Evolutionary conservation across 371 early-diverging fungal species (phyloP), one percentile per base, ranked within the genome.

Genomic region (Saksenaea vasiformis): DNA sequence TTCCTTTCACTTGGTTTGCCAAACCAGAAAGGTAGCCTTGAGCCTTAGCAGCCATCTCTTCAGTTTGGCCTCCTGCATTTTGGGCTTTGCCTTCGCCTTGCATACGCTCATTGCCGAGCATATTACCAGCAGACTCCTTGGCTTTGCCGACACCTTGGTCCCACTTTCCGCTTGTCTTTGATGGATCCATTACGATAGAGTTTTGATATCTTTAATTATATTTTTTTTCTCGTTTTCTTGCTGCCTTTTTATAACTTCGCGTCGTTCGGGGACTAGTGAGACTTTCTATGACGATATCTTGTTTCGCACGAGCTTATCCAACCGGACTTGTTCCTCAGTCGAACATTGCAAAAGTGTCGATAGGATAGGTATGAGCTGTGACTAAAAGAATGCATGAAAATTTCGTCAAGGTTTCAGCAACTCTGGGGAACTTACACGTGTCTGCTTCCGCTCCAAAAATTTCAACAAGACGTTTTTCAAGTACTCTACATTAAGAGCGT

Each of bases 361-460:
- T 38, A 77, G 43, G 22, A 77, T 65, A 8, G 77, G 77, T n/a
- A 77, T 56, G 38, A 77, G 44, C 64, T 77, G 71, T 15, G 69
- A 58, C 76, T 76, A 57, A 13, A 56, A 64, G 19, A 56, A 39
- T 19, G 37, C 14, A 26, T 14, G 19, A 56, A 47, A 17, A 17
- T 47, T 53, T 2, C 34, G 14, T 10, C 36, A 24, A 11, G n/a
- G 24, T 55, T 37, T 28, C 39, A 24, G 11, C 27, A 34, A 38
- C 26, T 22, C 41, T 65, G 44, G 24, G 27, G 17, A 58, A 73
- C 77, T 71, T 84, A 83, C 87, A 38, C 90, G 73, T 58, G 82
- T 83, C 26, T 87, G 87, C 69, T 85, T 88, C 66, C 88, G 81
- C 69, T 95, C 93, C 57, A 95, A 75, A 73, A 94, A 95, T 61